Percentiles rank a stretch among this genome's conserved stretches.
phyloP scores from a whole-genome alignment of 2,329 filamentous ascomycete genomes.

The Cyphellophora attinorum region DNA sequence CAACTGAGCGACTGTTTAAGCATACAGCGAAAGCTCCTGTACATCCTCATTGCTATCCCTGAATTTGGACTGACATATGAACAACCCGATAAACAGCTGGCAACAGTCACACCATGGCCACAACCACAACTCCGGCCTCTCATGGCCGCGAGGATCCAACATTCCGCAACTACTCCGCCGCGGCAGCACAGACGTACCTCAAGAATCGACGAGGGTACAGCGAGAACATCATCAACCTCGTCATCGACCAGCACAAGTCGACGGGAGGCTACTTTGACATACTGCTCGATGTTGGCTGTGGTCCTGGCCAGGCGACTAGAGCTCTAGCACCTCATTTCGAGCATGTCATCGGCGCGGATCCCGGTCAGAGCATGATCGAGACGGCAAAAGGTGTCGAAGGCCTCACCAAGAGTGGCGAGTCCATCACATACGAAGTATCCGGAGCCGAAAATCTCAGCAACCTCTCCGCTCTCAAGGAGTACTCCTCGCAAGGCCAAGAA shows the following conservation, averaged over 20 bases:
- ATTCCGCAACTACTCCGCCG: conserved; percentile 35
- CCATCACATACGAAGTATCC: conserved; percentile 33
- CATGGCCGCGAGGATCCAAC: no score
- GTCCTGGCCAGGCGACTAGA: conserved; percentile 42
- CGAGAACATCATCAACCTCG: conserved; percentile 34
- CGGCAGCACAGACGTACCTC: conserved; percentile 38
- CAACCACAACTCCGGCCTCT: no score
- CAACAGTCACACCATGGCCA: no score
- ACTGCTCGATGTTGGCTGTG: conserved; percentile 48
- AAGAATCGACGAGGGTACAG: conserved; percentile 34
- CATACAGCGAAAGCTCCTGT: no score
- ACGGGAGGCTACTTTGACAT: conserved; percentile 34
- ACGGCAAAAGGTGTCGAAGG: conserved; percentile 32
- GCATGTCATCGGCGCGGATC: conserved; percentile 41
- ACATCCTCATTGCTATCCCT: no score
- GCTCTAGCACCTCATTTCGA: conserved; percentile 38
- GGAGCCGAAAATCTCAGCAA: conserved; percentile 36
- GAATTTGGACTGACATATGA: no score
- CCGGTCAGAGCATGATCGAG: conserved; percentile 44
- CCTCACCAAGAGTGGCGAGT: conserved; percentile 18
- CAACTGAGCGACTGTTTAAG: conserved; percentile 24
- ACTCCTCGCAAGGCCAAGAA: no score
- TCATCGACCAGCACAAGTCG: conserved; percentile 38
- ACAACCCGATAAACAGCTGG: no score
- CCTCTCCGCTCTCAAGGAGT: no score